Base-by-base conservation (phyloP, 2,329 filamentous ascomycete genomes). In the Chaetomium sp. region DNA sequence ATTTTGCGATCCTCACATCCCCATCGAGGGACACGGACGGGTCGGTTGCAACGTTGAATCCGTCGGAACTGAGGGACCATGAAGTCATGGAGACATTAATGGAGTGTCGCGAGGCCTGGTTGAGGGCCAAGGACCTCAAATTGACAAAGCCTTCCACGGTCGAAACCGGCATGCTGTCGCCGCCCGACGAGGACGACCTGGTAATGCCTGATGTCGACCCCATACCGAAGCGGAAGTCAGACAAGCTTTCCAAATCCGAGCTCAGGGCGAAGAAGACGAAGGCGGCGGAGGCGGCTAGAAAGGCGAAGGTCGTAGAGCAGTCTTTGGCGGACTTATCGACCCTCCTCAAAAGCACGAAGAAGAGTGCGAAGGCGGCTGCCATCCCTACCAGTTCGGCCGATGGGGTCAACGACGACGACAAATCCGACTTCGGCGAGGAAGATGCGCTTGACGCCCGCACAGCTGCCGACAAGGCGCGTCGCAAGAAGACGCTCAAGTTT, bases 351-450 rank as follows among this genome's bases (percentile, higher is more conserved):
- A 72, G 74, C 59, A 69, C 72, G 57, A 64, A 67, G 59, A 79
- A 75, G 65, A 72, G 55, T 12, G 58, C 66, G 50, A 71, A 68
- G 59, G 65, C 66, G 42, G 53, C 60, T 8, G 62, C 62, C 7
- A 65, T 63, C 14, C 70, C 72, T 14, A 78, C 81, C 36, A 69
- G 68, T 32, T 47, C 62, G 14, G 64, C 63, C 8, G 66, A 66
- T 34, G 71, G 72, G n/a, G 71, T 72, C n/a, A 77, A 81, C 38
- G 43, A 56, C 32, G 80, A 81, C 51, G 82, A 87, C 59, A 81
- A 89, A 65, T 95, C 91, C 2, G 94, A 99, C 75, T 92, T 99
- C 68, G 94, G 92, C 64, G 94, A 99, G 66, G 91, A 96, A 69
- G 86, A 89, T 12, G 75, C 78, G 4, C 80, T 97, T 56, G 89